Conservation (phyloP, 179 eudicot species). For the Monotropa hypopitys region DNA sequence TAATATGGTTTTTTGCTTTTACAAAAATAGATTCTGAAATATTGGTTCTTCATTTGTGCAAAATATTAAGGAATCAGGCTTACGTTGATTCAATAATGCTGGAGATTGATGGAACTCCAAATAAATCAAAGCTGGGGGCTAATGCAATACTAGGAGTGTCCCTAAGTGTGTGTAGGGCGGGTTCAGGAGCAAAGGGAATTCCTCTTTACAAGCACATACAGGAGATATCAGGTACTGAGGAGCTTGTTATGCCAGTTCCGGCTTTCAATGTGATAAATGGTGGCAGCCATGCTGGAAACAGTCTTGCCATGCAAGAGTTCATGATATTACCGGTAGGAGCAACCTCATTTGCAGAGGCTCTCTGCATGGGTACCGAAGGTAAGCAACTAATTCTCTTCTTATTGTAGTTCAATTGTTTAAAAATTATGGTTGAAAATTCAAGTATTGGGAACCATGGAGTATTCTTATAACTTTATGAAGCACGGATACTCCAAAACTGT, state of each 20-base stretch:
- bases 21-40: background rate
- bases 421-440: background rate
- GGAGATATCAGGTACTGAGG: slow-evolving; percentile 83
- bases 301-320: slow-evolving; percentile 95
- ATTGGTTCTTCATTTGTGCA: background rate
- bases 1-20: background rate
- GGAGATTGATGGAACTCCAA: slow-evolving; percentile 89
- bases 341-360: slow-evolving; percentile 76
- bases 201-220: slow-evolving; percentile 94
- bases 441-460: background rate
- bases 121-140: slow-evolving; percentile 84
- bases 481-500: no score
- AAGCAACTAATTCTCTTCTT: slow-evolving; percentile 9
- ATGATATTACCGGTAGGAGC: slow-evolving; percentile 95
- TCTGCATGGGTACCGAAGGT: slow-evolving; percentile 97
- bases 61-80: slow-evolving; percentile 52
- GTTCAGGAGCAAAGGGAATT: slow-evolving; percentile 79
- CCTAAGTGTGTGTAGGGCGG: slow-evolving; percentile 88
- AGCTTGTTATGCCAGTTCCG: slow-evolving; percentile 98
- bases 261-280: slow-evolving; percentile 98
- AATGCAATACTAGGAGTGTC: slow-evolving; percentile 94
- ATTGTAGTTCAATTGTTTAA: background rate
- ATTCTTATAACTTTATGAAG: background rate
- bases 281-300: slow-evolving; percentile 98
- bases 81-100: slow-evolving; percentile 71